Evolutionary conservation across 108 stramenopile genomes (phyloP).

Genomic region (Cyclotella cryptica): DNA sequence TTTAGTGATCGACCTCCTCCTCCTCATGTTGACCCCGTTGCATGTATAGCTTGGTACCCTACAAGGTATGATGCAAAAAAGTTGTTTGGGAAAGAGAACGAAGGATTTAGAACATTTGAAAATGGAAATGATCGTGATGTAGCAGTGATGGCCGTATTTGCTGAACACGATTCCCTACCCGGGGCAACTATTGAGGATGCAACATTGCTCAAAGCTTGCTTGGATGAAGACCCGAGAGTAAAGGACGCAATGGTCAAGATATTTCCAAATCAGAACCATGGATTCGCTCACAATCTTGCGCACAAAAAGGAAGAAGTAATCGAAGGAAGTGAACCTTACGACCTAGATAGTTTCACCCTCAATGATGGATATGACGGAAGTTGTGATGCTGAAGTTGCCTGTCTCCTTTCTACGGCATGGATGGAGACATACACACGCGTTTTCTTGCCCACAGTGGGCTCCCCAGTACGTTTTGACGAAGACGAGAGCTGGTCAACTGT

Average conservation of each 20-base stretch:
- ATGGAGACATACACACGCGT: conserved; percentile 87
- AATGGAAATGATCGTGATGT: conserved; percentile 53
- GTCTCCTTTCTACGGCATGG: conserved; percentile 84
- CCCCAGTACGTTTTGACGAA: conserved; percentile 68
- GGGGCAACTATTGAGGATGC: conserved; percentile 84
- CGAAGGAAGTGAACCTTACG: conserved; percentile 21
- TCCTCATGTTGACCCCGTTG: conserved; percentile 73
- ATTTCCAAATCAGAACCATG: conserved; percentile 82
- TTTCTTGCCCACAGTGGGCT: conserved; percentile 80
- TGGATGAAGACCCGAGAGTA: conserved; percentile 71
- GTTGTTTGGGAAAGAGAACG: conserved; percentile 67
- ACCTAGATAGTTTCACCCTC: conserved; percentile 20
- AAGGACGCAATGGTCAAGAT: conserved; percentile 88
- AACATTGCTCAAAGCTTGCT: conserved; percentile 56
- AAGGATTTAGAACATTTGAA: conserved; percentile 50
- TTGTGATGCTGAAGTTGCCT: conserved; percentile 84
- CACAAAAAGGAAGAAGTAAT: not conserved
- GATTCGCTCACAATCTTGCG: conserved; percentile 75
- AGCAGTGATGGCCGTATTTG: conserved; percentile 86
- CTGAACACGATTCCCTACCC: conserved; percentile 65
- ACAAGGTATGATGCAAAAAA: conserved; percentile 74
- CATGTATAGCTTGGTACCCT: conserved; percentile 86
- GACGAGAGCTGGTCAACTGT: conserved; percentile 60
- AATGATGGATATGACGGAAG: conserved; percentile 73
- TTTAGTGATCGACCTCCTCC: conserved; percentile 65